A percentile compares a stretch with the other conserved stretches of the same genome.
Evolutionary conservation across 2,329 filamentous ascomycete genomes (phyloP).

Genomic region (Cladosporium velox): DNA sequence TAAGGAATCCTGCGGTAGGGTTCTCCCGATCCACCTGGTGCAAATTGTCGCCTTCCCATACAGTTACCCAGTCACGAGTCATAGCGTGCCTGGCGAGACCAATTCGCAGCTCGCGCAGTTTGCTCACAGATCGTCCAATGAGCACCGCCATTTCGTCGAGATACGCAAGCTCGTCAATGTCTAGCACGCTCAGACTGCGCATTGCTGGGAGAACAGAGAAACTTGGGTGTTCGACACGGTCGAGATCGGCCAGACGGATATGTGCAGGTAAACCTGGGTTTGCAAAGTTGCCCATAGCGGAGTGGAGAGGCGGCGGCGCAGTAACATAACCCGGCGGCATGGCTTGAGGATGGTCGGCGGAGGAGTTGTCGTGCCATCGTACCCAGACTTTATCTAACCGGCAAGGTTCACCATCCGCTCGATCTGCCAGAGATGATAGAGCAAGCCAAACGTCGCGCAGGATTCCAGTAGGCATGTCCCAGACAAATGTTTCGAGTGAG

Average conservation of each 20-base stretch:
- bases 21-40: slow-evolving; percentile 66
- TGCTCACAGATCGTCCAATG: slow-evolving; percentile 67
- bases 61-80: slow-evolving; percentile 57
- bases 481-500: slow-evolving; percentile 78
- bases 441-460: slow-evolving; percentile 79
- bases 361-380: slow-evolving; percentile 77
- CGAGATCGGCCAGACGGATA: slow-evolving; percentile 39
- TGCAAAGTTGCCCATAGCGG: slow-evolving; percentile 12
- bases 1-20: slow-evolving; percentile 47
- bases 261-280: slow-evolving; percentile 25
- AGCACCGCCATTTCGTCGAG: slow-evolving; percentile 79
- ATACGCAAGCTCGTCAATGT: slow-evolving; percentile 81
- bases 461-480: slow-evolving; percentile 88
- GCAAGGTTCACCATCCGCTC: slow-evolving; percentile 60
- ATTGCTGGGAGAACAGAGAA: slow-evolving; percentile 76
- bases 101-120: slow-evolving; percentile 70
- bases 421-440: slow-evolving; percentile 68
- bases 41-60: slow-evolving; percentile 64
- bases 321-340: slow-evolving; percentile 24
- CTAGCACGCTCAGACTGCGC: slow-evolving; percentile 73
- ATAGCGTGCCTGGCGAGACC: slow-evolving; percentile 64
- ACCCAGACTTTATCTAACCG: slow-evolving; percentile 76
- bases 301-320: slow-evolving; percentile 25
- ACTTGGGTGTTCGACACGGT: slow-evolving; percentile 73
- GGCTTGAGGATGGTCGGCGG: slow-evolving; percentile 40